These are phyloP conservation scores for Ceratocystis huliohia DNA, from an alignment of 2,329 filamentous ascomycete species.

Conservation along the genomic window DNA sequence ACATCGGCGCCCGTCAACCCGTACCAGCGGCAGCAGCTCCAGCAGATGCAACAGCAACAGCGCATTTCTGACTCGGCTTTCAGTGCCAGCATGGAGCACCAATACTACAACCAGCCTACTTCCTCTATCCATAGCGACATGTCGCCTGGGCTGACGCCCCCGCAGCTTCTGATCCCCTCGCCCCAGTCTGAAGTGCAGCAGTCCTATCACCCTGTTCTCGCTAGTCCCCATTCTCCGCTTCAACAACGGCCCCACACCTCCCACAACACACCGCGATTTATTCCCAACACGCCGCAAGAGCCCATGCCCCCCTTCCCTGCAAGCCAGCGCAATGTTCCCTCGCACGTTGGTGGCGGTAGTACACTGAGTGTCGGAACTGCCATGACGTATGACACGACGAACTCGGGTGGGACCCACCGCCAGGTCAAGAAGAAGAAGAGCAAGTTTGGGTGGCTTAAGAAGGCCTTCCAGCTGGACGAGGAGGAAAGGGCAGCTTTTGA, in stretches of 20 bases:
- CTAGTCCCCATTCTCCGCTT: slow-evolving; percentile 50
- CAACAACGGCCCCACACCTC: slow-evolving; percentile 48
- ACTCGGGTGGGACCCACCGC: slow-evolving; percentile 24
- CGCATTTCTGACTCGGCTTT: slow-evolving; percentile 36
- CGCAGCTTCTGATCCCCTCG: slow-evolving; percentile 24
- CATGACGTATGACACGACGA: slow-evolving; percentile 32
- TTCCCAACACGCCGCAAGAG: slow-evolving; percentile 11
- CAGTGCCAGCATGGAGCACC: slow-evolving; percentile 36
- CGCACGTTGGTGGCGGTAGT: slow-evolving; percentile 42
- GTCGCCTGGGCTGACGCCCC: background rate
- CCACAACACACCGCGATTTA: slow-evolving; percentile 24
- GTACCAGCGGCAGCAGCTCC: slow-evolving; percentile 23
- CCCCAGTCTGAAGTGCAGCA: slow-evolving; percentile 34
- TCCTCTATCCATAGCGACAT: slow-evolving; percentile 25
- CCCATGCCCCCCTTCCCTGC: slow-evolving; percentile 28
- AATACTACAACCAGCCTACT: slow-evolving; percentile 30
- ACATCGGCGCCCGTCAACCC: slow-evolving; percentile 26
- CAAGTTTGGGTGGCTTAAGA: slow-evolving; percentile 56
- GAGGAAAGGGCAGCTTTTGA: slow-evolving; percentile 50
- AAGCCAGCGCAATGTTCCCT: slow-evolving; percentile 37
- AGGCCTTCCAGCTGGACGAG: slow-evolving; percentile 52
- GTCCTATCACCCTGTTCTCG: slow-evolving; percentile 48
- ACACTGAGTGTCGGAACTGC: slow-evolving; percentile 44
- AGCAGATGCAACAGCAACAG: slow-evolving; percentile 8
- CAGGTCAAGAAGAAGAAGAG: slow-evolving; percentile 54